Evolutionary conservation across 2,329 filamentous ascomycete species (phyloP).

Genomic region (Claviceps digitariae): DNA sequence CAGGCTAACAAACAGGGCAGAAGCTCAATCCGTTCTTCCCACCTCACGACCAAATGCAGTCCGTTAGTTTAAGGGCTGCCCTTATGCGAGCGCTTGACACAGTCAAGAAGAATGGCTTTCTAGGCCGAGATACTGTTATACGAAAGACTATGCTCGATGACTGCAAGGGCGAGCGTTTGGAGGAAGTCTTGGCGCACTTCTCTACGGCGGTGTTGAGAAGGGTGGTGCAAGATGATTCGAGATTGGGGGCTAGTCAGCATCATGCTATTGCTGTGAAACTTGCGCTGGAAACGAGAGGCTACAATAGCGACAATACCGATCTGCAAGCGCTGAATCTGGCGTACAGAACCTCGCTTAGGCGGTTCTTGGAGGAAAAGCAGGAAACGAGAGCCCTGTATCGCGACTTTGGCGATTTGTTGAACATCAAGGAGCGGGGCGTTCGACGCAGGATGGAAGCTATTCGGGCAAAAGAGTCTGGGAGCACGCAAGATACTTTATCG

Average conservation of each 20-base stretch:
- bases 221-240: constrained; percentile 32
- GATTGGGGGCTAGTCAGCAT: constrained; percentile 15
- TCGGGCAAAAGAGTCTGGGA: constrained; percentile 15
- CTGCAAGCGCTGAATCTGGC: constrained; percentile 59
- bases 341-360: constrained; percentile 54
- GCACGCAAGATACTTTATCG: constrained; percentile 20
- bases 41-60: constrained; percentile 78
- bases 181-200: constrained; percentile 73
- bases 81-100: constrained; percentile 71
- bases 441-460: constrained; percentile 36
- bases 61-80: constrained; percentile 74
- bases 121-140: constrained; percentile 67
- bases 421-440: constrained; percentile 47
- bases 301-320: constrained; percentile 36
- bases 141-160: constrained; percentile 96
- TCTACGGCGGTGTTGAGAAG: constrained; percentile 73
- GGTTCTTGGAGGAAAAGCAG: constrained; percentile 45
- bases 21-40: constrained; percentile 88
- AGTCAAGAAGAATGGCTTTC: constrained; percentile 71
- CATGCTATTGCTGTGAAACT: constrained; percentile 39
- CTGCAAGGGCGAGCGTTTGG: constrained; percentile 81
- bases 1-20: constrained; percentile 26
- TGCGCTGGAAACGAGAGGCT: constrained; percentile 46
- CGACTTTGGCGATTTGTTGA: constrained; percentile 52
- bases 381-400: constrained; percentile 42